Conservation (phyloP, 371 early-diverging fungal genomes). For the Syncephalastrum monosporum region DNA sequence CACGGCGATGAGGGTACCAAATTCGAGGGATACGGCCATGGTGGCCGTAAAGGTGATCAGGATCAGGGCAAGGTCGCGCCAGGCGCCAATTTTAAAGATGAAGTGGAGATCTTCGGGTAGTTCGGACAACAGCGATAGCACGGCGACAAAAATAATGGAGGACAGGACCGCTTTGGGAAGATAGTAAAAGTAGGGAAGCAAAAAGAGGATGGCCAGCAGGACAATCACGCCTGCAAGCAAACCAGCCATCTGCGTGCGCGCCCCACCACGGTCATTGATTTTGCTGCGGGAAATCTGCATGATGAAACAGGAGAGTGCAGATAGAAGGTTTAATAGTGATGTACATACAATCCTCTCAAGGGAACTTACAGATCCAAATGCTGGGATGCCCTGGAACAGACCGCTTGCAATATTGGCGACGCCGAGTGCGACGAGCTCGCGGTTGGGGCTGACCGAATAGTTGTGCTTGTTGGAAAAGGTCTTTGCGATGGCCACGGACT, state of each 20-base stretch:
- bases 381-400: slow-evolving; percentile 83
- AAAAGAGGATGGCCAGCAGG: slow-evolving; percentile 70
- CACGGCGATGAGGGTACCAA: slow-evolving; percentile 87
- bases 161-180: slow-evolving; percentile 86
- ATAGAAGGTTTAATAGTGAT: background rate
- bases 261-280: slow-evolving; percentile 87
- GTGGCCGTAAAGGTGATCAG: slow-evolving; percentile 84
- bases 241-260: slow-evolving; percentile 80
- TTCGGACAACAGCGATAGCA: slow-evolving; percentile 75
- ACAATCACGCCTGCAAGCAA: slow-evolving; percentile 81
- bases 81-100: slow-evolving; percentile 80
- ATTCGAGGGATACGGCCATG: slow-evolving; percentile 73
- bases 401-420: slow-evolving; percentile 79
- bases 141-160: slow-evolving; percentile 86
- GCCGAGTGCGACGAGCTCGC: slow-evolving; percentile 91
- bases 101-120: slow-evolving; percentile 81
- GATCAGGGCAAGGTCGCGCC: slow-evolving; percentile 81
- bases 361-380: slow-evolving; percentile 80
- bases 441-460: slow-evolving; percentile 88
- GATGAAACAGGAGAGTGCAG: background rate
- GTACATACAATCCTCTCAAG: slow-evolving; percentile 58
- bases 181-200: slow-evolving; percentile 82
- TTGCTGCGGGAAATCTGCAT: slow-evolving; percentile 77
- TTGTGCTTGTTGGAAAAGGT: slow-evolving; percentile 85
- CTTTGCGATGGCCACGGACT: slow-evolving; percentile 88